Conservation (phyloP, 2,329 filamentous ascomycete genomes). For the Colletotrichum sp. region DNA sequence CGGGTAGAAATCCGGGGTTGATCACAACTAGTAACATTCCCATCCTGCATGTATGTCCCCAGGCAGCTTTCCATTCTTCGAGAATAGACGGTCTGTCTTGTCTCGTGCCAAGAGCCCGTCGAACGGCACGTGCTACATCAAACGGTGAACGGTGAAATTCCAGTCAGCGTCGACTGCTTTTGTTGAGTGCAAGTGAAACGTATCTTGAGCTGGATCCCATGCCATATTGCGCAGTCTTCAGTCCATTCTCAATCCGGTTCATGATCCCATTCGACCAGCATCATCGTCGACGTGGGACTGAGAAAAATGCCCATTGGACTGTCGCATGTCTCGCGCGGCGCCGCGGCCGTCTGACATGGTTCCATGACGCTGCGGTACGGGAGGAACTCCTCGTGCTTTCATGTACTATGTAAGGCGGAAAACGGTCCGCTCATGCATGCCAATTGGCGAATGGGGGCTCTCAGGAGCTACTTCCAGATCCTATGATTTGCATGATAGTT, state of each 20-base stretch:
- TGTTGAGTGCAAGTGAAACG: background rate
- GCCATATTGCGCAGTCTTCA: conserved; percentile 2
- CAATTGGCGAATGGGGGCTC: conserved; percentile 9
- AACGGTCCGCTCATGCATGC: conserved; percentile 21
- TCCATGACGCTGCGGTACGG: background rate
- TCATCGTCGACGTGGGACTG: conserved; percentile 4
- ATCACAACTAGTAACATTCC: background rate
- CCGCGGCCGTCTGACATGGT: conserved; percentile 10
- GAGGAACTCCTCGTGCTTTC: conserved; percentile 19
- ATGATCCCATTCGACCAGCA: conserved; percentile 13
- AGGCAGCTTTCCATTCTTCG: background rate
- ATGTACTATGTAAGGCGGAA: conserved; percentile 22
- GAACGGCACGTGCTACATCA: background rate
- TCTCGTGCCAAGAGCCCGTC: background rate
- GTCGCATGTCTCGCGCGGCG: background rate
- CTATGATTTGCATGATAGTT: conserved; percentile 6
- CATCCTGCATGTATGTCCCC: background rate
- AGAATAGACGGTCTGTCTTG: background rate
- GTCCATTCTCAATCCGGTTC: background rate
- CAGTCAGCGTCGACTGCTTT: background rate
- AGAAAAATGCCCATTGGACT: background rate
- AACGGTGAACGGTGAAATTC: background rate
- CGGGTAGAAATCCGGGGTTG: conserved; percentile 17
- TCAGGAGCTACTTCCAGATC: background rate
- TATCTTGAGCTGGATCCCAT: background rate